Evolutionary conservation across 306 rosid species (phyloP).

Genomic region (Crataegus laevigata): DNA sequence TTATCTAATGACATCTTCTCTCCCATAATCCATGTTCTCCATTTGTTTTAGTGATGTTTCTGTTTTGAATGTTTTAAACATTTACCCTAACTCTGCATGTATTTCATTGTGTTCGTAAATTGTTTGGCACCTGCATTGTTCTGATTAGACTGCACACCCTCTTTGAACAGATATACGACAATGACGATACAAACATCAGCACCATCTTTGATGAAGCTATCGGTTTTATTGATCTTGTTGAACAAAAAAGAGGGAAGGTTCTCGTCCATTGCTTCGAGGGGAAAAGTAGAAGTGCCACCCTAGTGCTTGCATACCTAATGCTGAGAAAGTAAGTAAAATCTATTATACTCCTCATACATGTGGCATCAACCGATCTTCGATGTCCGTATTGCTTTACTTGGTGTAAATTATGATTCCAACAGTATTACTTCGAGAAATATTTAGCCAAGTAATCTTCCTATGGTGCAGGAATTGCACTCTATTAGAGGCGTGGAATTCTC

Average conservation of each 20-base stretch:
- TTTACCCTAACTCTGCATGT: neutral
- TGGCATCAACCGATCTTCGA: neutral
- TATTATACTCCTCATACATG: neutral
- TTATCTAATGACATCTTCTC: neutral
- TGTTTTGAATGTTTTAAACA: neutral
- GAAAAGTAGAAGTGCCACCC: constrained; percentile 83
- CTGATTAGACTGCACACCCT: constrained; percentile 5
- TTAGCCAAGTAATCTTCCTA: constrained; percentile 5
- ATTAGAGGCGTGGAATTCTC: constrained; percentile 67
- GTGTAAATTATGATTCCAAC: neutral
- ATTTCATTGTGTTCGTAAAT: neutral
- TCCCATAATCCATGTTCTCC: neutral
- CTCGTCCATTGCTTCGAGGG: constrained; percentile 98
- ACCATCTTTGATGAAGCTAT: constrained; percentile 77
- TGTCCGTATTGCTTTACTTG: neutral
- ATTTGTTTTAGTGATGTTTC: neutral
- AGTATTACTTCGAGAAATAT: neutral
- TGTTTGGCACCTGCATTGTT: neutral
- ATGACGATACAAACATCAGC: constrained; percentile 66
- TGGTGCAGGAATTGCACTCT: constrained; percentile 60
- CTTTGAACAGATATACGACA: constrained; percentile 57
- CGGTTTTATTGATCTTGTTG: constrained; percentile 60
- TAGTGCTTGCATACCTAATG: constrained; percentile 91
- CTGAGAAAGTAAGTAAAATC: constrained; percentile 71
- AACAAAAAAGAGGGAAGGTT: constrained; percentile 59